Evolutionary conservation across 148 eudicot species (phyloP).

Genomic region (Dianthus caryophyllus): DNA sequence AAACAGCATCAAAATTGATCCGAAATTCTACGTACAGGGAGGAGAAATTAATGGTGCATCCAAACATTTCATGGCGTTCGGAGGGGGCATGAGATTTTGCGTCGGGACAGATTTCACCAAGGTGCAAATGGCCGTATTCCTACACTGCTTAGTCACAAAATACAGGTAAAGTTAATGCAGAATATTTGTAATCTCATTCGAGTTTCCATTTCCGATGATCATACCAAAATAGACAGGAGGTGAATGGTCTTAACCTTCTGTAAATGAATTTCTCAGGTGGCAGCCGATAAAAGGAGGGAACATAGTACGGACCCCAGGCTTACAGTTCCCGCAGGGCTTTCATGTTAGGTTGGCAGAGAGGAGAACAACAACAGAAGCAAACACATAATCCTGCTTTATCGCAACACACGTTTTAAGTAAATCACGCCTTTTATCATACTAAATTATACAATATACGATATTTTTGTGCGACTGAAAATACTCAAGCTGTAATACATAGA

Average conservation of each 20-base stretch:
- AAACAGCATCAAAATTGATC: background rate
- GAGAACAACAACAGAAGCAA: constrained; percentile 17
- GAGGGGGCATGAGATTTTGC: constrained; percentile 86
- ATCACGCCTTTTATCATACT: constrained; percentile 1
- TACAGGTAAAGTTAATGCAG: constrained; percentile 52
- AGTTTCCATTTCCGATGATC: background rate
- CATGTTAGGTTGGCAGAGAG: constrained; percentile 40
- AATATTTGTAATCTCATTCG: constrained; percentile 1
- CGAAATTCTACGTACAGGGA: constrained; percentile 32
- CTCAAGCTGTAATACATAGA: constrained; percentile 10
- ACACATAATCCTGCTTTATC: constrained; percentile 17
- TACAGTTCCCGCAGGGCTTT: constrained; percentile 70
- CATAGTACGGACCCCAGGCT: constrained; percentile 63
- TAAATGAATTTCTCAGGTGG: constrained; percentile 45
- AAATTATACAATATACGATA: constrained; percentile 8
- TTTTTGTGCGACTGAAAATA: constrained; percentile 13
- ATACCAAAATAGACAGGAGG: background rate
- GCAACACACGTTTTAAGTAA: constrained; percentile 1
- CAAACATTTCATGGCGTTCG: constrained; percentile 83
- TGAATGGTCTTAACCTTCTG: background rate
- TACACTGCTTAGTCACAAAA: constrained; percentile 74
- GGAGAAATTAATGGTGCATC: constrained; percentile 56
- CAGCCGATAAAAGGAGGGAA: constrained; percentile 58
- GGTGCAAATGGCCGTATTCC: constrained; percentile 71
- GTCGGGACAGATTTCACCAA: constrained; percentile 78